Conservation (phyloP, 495 filamentous ascomycete species). For the Penicillium silybi region DNA sequence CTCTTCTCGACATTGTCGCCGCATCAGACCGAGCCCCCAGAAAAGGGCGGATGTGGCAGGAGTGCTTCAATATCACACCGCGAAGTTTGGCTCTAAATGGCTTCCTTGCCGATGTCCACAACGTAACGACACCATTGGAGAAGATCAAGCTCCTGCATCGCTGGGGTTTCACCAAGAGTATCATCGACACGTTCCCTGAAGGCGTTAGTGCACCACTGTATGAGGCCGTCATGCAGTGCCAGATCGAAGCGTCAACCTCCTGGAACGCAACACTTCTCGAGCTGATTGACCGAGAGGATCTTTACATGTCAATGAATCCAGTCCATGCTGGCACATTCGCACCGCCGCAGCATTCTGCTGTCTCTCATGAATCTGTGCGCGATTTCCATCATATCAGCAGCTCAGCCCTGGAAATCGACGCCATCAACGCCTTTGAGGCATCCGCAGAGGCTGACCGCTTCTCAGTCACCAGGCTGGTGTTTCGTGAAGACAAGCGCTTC, state of each 20-base stretch:
- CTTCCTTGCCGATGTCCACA: constrained; percentile 44
- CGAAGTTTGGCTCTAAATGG: constrained; percentile 62
- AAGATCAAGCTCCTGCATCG: constrained; percentile 41
- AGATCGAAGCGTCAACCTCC: constrained; percentile 70
- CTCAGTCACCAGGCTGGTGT: constrained; percentile 76
- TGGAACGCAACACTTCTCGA: constrained; percentile 69
- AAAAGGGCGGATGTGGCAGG: constrained; percentile 38
- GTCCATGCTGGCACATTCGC: constrained; percentile 29
- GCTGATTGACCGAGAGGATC: constrained; percentile 78
- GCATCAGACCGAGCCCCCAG: constrained; percentile 33
- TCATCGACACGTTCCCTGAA: constrained; percentile 76
- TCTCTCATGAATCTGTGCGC: constrained; percentile 60
- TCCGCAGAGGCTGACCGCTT: constrained; percentile 75
- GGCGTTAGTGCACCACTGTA: constrained; percentile 72
- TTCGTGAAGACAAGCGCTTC: constrained; percentile 84
- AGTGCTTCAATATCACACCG: constrained; percentile 53
- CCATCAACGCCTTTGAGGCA: constrained; percentile 57
- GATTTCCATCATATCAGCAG: constrained; percentile 73
- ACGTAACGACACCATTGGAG: constrained; percentile 28
- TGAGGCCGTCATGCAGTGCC: constrained; percentile 78
- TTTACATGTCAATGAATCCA: constrained; percentile 60
- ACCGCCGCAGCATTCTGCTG: constrained; percentile 36
- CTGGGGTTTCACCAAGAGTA: constrained; percentile 40
- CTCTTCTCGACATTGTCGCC: constrained; percentile 54
- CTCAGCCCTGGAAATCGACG: constrained; percentile 55